Evolutionary conservation across 2,329 filamentous ascomycete genomes (phyloP).

Genomic region (Immersiporthe knoxdaviesiana): DNA sequence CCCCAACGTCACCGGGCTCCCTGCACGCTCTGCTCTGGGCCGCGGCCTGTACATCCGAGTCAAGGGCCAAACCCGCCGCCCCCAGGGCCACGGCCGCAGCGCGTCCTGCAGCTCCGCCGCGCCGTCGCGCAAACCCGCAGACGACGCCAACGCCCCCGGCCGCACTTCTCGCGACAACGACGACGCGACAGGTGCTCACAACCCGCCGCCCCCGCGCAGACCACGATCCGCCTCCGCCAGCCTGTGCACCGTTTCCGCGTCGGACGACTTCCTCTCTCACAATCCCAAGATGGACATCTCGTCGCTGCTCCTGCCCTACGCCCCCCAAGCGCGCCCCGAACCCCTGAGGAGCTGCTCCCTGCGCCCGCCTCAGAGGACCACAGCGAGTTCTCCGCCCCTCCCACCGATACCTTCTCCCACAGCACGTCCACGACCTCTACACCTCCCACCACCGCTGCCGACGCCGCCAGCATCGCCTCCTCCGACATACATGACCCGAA

Average conservation of each 20-base stretch:
- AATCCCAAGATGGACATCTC: conserved; percentile 1
- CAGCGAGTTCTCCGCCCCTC: conserved; percentile 35
- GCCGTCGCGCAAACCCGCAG: background rate
- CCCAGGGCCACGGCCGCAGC: background rate
- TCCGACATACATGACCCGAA: conserved; percentile 37
- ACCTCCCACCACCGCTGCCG: conserved; percentile 40
- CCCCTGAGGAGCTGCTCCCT: conserved; percentile 29
- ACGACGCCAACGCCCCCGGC: background rate
- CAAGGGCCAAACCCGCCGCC: background rate
- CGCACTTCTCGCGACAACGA: background rate
- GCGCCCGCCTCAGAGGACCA: conserved; percentile 34
- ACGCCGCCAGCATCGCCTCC: conserved; percentile 39
- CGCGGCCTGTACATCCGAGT: background rate
- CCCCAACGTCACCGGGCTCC: background rate
- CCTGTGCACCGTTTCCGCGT: background rate
- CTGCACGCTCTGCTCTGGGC: background rate
- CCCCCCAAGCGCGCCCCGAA: background rate
- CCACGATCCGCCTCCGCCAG: background rate
- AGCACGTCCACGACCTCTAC: conserved; percentile 38
- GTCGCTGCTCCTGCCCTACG: background rate
- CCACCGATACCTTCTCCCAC: conserved; percentile 38
- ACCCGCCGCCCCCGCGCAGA: background rate
- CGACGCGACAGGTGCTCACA: background rate
- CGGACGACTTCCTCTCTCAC: background rate
- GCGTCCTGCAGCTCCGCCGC: background rate